phyloP scores from a whole-genome alignment of 2,329 filamentous ascomycete genomes.

The Colletotrichum ledebouriae region DNA sequence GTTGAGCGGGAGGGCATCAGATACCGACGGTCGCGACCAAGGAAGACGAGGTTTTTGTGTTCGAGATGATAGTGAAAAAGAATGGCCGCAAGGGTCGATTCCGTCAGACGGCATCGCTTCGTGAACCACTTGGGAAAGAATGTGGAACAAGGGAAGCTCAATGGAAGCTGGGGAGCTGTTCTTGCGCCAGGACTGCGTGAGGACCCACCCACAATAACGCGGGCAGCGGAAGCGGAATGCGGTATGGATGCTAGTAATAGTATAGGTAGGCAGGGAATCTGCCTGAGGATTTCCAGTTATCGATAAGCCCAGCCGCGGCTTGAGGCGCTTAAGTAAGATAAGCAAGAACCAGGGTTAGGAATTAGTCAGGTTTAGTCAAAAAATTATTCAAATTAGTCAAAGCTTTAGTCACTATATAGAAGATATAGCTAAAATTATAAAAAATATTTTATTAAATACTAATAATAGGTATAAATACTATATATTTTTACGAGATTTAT shows the following conservation, averaged over 20 bases:
- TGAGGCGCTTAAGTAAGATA: too few relatives aligned
- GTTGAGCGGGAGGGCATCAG: slow-evolving; percentile 11
- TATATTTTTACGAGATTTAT: too few relatives aligned
- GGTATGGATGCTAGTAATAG: neutral
- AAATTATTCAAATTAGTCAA: too few relatives aligned
- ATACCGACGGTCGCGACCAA: neutral
- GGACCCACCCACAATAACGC: slow-evolving; percentile 5
- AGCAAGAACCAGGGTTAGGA: too few relatives aligned
- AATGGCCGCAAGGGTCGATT: slow-evolving; percentile 14
- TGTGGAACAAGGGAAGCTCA: slow-evolving; percentile 39
- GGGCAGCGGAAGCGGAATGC: slow-evolving; percentile 14
- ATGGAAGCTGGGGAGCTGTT: slow-evolving; percentile 23
- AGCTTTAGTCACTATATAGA: too few relatives aligned
- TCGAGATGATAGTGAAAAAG: neutral
- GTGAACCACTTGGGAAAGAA: slow-evolving; percentile 18
- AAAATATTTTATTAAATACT: too few relatives aligned
- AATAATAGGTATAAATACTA: too few relatives aligned
- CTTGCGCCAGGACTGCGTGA: slow-evolving; percentile 10
- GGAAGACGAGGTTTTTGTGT: neutral
- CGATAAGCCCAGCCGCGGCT: neutral
- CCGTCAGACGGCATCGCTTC: slow-evolving; percentile 25
- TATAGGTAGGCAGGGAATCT: neutral
- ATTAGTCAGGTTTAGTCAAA: too few relatives aligned
- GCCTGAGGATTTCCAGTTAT: neutral
- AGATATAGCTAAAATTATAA: too few relatives aligned